phyloP scores from a whole-genome alignment of 495 filamentous ascomycete species.

The Wilcoxina mikolae region DNA sequence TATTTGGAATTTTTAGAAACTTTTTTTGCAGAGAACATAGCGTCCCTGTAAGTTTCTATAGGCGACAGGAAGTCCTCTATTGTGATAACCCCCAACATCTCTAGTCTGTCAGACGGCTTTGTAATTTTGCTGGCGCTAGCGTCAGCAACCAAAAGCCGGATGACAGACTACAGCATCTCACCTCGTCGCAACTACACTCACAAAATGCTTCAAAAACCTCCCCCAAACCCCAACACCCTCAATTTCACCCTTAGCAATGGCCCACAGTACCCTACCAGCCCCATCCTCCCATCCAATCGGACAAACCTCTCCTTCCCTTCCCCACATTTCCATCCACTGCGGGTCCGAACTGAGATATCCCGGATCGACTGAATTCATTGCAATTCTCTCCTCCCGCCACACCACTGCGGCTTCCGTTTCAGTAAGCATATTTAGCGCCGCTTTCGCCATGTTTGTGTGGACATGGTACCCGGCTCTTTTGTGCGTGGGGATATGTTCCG shows the following conservation, averaged over 20 bases:
- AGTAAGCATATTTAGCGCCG: slow-evolving; percentile 39
- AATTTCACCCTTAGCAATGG: slow-evolving; percentile 33
- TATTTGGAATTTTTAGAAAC: too few relatives aligned
- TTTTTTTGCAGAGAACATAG: too few relatives aligned
- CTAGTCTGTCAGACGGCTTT: too few relatives aligned
- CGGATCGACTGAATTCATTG: slow-evolving; percentile 39
- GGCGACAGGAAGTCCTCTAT: too few relatives aligned
- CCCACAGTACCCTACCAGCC: slow-evolving; percentile 36
- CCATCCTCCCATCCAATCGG: slow-evolving; percentile 39
- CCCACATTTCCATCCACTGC: slow-evolving; percentile 7
- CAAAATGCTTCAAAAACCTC: slow-evolving; percentile 37
- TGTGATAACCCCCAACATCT: too few relatives aligned
- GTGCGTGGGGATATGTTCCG: slow-evolving; percentile 26
- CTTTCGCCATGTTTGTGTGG: slow-evolving; percentile 40
- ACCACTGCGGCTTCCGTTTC: slow-evolving; percentile 31
- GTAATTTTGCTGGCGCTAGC: too few relatives aligned
- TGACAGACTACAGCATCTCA: too few relatives aligned
- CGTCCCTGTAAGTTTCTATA: too few relatives aligned
- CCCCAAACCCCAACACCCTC: slow-evolving; percentile 29
- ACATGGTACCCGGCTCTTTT: slow-evolving; percentile 34
- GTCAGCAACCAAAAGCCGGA: too few relatives aligned
- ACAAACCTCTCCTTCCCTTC: slow-evolving; percentile 1
- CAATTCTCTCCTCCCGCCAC: slow-evolving; percentile 31
- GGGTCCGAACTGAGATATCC: slow-evolving; percentile 36
- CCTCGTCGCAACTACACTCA: slow-evolving; percentile 13